Evolutionary conservation across 2,329 filamentous ascomycete genomes (phyloP).

Genomic region (Aspergillus sp.): DNA sequence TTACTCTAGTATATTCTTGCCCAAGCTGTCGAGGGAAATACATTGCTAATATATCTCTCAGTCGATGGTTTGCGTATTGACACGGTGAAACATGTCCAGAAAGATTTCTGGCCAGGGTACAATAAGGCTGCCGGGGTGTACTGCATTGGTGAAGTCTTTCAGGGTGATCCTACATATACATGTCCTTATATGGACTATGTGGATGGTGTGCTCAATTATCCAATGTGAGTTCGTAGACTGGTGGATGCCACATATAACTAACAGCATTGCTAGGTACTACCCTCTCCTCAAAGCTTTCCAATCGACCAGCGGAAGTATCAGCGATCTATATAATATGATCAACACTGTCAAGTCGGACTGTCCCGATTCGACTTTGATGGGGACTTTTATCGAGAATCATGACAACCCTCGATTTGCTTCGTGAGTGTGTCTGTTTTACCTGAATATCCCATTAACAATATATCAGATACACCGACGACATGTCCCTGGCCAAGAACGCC

Average conservation of each 20-base stretch:
- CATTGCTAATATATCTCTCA: slow-evolving; percentile 28
- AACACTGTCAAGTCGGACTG: slow-evolving; percentile 29
- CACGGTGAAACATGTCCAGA: slow-evolving; percentile 46
- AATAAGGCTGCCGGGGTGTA: slow-evolving; percentile 41
- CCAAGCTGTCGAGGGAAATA: no score
- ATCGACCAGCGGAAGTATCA: slow-evolving; percentile 28
- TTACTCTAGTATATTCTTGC: slow-evolving; percentile 49
- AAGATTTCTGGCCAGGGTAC: slow-evolving; percentile 41
- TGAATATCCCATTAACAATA: no score
- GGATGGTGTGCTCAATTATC: slow-evolving; percentile 47
- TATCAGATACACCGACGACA: slow-evolving; percentile 22
- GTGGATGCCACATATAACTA: no score
- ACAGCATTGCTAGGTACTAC: slow-evolving; percentile 17
- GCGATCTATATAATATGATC: slow-evolving; percentile 30
- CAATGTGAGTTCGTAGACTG: slow-evolving; percentile 20
- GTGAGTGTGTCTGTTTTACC: neutral
- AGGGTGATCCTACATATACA: slow-evolving; percentile 36
- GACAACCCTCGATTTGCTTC: slow-evolving; percentile 54
- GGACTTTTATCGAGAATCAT: slow-evolving; percentile 58
- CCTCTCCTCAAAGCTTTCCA: slow-evolving; percentile 32
- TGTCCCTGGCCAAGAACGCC: slow-evolving; percentile 54
- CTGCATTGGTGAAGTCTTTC: slow-evolving; percentile 44
- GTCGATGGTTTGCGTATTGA: slow-evolving; percentile 51
- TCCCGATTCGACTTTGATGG: slow-evolving; percentile 45
- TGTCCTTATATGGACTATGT: slow-evolving; percentile 43